Percentiles rank a stretch among this genome's conserved stretches.
phyloP scores from a whole-genome alignment of 139 green algal genomes.

The Edaphochlamys debaryana region DNA sequence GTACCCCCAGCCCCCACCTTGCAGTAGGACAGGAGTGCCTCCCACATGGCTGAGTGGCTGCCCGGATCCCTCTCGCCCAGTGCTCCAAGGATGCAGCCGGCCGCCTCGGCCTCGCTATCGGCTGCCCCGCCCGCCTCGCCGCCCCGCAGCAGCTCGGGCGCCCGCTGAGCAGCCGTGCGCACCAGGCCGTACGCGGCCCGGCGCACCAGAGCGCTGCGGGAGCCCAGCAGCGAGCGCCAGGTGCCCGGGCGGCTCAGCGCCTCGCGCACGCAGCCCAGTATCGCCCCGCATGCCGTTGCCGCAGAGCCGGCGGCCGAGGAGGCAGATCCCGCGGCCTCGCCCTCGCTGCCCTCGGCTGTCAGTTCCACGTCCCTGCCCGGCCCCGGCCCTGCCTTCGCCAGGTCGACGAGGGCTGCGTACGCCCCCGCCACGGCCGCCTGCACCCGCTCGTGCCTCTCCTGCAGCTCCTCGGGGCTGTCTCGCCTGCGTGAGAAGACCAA shows the following conservation, averaged over 20 bases:
- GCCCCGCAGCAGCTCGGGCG: not conserved
- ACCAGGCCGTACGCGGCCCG: conserved; percentile 64
- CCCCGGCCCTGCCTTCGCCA: not conserved
- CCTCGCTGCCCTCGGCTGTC: not conserved
- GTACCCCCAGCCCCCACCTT: no score
- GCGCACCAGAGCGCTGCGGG: conserved; percentile 57
- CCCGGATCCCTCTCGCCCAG: conserved; percentile 70
- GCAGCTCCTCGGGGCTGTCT: conserved; percentile 78
- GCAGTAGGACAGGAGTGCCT: conserved; percentile 72
- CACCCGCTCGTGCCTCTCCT: conserved; percentile 77
- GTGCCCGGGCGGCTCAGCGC: conserved; percentile 54
- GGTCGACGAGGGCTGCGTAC: conserved; percentile 65
- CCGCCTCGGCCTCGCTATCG: not conserved
- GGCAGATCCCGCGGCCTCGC: not conserved
- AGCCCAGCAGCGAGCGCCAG: conserved; percentile 54
- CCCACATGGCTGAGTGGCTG: conserved; percentile 82
- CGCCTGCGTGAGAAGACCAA: conserved; percentile 49
- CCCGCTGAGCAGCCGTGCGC: not conserved
- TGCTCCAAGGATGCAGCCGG: conserved; percentile 43
- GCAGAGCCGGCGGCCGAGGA: not conserved
- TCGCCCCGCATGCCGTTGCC: not conserved
- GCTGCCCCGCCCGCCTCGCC: conserved; percentile 10
- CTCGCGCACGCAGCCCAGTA: not conserved
- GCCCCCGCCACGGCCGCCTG: conserved; percentile 60
- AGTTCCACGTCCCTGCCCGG: not conserved